Evolutionary conservation across 75 land plant species (phyloP).

Genomic region (Pinus tabuliformis): DNA sequence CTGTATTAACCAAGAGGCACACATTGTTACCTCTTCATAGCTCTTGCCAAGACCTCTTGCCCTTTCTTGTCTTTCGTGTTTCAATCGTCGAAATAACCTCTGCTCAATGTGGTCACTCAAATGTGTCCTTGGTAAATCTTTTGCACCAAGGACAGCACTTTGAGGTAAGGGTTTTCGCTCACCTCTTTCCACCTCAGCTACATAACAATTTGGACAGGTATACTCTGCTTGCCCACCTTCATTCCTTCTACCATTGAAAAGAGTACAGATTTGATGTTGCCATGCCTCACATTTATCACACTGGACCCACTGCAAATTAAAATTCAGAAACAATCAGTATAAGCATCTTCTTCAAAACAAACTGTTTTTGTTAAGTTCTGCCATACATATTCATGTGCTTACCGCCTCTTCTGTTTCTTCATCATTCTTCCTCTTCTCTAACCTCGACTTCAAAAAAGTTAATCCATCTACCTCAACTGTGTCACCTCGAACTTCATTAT

Average conservation of each 20-base stretch:
- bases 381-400: constrained; percentile 11
- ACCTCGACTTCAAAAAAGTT: constrained; percentile 49
- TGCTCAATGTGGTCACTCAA: constrained; percentile 92
- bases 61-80: constrained; percentile 75
- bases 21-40: constrained; percentile 65
- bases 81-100: constrained; percentile 58
- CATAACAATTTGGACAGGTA: constrained; percentile 87
- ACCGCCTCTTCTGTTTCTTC: constrained; percentile 98
- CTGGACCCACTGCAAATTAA: constrained; percentile 86
- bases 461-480: constrained; percentile 69
- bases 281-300: constrained; percentile 94
- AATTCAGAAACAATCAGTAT: neutral
- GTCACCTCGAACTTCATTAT: constrained; percentile 90
- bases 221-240: constrained; percentile 91
- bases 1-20: no score
- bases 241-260: constrained; percentile 89
- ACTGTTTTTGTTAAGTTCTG: neutral
- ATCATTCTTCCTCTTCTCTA: constrained; percentile 93
- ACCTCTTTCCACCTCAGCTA: constrained; percentile 78
- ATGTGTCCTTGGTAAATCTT: constrained; percentile 84
- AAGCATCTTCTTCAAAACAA: neutral
- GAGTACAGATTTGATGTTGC: constrained; percentile 97
- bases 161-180: constrained; percentile 83
- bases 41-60: constrained; percentile 71
- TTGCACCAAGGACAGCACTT: constrained; percentile 90